These are phyloP conservation scores for Parachlorella kessleri DNA, from an alignment of 139 green algal genomes.

Conservation along the genomic window DNA sequence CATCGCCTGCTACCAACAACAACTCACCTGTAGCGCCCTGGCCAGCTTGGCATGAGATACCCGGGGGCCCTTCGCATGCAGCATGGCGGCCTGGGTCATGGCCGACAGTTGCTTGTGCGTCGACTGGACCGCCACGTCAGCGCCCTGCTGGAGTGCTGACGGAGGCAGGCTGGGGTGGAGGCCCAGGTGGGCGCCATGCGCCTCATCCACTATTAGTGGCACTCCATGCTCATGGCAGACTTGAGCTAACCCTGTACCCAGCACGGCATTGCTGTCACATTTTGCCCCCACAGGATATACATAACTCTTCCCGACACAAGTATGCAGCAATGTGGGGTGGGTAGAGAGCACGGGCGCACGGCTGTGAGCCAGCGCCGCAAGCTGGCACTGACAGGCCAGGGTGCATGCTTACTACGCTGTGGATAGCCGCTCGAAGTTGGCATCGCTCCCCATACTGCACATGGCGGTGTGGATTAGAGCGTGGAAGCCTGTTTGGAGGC, in stretches of 20 bases:
- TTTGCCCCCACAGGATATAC: too few species aligned
- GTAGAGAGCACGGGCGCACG: too few species aligned
- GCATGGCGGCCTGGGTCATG: conserved; percentile 93
- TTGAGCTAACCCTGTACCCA: conserved; percentile 37
- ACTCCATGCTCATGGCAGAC: conserved; percentile 66
- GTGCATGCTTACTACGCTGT: not conserved
- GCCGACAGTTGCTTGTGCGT: conserved; percentile 92
- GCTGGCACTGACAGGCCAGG: not conserved
- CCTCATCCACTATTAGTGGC: conserved; percentile 91
- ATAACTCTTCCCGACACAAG: too few species aligned
- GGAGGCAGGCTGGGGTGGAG: conserved; percentile 54
- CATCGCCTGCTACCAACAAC: too few species aligned
- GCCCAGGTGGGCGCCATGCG: conserved; percentile 86
- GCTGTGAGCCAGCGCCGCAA: too few species aligned
- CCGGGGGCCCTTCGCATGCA: conserved; percentile 61
- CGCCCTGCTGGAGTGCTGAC: conserved; percentile 67
- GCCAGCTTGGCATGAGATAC: conserved; percentile 4
- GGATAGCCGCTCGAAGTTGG: not conserved
- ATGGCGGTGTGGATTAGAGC: too few species aligned
- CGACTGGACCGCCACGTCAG: conserved; percentile 90
- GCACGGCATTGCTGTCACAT: not conserved
- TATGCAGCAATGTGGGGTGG: too few species aligned
- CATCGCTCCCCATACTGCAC: not conserved
- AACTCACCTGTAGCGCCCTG: not conserved
- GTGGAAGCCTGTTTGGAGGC: too few species aligned